Evolutionary conservation across 1,284 basidiomycete species (phyloP).

Genomic region (Papiliotrema terrestris): DNA sequence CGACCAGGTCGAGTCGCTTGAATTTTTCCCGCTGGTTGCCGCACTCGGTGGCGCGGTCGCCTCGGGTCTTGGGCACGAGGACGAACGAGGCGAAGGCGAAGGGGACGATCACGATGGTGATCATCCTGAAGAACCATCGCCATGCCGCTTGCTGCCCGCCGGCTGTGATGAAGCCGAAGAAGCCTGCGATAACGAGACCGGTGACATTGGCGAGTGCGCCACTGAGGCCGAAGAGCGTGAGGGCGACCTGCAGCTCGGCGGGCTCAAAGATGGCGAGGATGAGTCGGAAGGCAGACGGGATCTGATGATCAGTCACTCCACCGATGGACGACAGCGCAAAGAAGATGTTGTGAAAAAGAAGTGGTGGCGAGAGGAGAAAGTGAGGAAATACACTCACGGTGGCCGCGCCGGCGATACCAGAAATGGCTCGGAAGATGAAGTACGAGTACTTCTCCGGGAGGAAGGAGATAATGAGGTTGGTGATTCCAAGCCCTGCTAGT

Average conservation of each 20-base stretch:
- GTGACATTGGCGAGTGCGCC: constrained; percentile 39
- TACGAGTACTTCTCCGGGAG: constrained; percentile 29
- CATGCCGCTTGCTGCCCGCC: constrained; percentile 39
- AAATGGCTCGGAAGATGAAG: constrained; percentile 33
- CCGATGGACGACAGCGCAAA: too few species aligned
- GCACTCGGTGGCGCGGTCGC: constrained; percentile 12
- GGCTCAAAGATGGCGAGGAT: constrained; percentile 28
- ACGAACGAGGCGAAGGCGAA: constrained; percentile 19
- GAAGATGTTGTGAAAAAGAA: too few species aligned
- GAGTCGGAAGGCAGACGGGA: constrained; percentile 33
- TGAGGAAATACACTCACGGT: constrained; percentile 1
- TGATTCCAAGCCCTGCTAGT: constrained; percentile 3
- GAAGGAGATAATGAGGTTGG: constrained; percentile 36
- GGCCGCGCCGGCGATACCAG: constrained; percentile 29
- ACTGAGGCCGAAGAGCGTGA: constrained; percentile 23
- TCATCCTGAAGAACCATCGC: constrained; percentile 48
- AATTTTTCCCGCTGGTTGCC: constrained; percentile 16
- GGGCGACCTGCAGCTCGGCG: constrained; percentile 24
- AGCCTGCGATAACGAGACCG: constrained; percentile 37
- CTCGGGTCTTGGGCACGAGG: constrained; percentile 28
- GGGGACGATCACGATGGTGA: constrained; percentile 34
- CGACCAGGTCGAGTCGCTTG: constrained; percentile 39
- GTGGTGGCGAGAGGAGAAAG: too few species aligned
- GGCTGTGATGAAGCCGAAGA: constrained; percentile 45
- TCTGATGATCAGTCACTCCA: constrained; percentile 3